Percentiles rank a stretch among this genome's conserved stretches.
Evolutionary conservation across 202 grass and related monocot species (phyloP).

Genomic region (Setaria italica): DNA sequence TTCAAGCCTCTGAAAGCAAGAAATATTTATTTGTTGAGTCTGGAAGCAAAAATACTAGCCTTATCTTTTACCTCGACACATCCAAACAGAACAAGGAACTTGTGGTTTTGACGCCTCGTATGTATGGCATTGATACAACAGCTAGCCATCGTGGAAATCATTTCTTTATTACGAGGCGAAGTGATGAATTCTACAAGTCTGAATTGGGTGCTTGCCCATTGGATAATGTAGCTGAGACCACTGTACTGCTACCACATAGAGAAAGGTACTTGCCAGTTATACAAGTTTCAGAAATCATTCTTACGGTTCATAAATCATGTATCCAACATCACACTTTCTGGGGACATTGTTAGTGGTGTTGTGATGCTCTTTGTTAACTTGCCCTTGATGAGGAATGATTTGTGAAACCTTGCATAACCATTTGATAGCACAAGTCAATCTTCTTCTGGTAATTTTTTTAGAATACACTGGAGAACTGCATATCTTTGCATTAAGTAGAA

Average conservation of each 20-base stretch:
- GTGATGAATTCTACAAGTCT: conserved; percentile 87
- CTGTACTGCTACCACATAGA: conserved; percentile 85
- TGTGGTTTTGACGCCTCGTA: conserved; percentile 65
- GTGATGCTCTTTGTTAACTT: background rate
- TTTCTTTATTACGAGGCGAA: conserved; percentile 88
- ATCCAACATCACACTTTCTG: background rate
- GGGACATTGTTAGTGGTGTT: background rate
- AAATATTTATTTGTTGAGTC: conserved; percentile 87
- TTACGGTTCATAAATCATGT: conserved; percentile 28
- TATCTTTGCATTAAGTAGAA: background rate
- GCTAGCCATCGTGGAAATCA: conserved; percentile 87
- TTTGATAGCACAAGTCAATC: background rate
- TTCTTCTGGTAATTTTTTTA: background rate
- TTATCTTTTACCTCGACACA: conserved; percentile 77
- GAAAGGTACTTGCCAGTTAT: conserved; percentile 68
- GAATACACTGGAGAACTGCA: background rate
- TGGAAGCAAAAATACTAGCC: conserved; percentile 90
- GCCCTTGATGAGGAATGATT: background rate
- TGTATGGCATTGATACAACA: conserved; percentile 82
- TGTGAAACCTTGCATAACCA: background rate
- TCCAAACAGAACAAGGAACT: conserved; percentile 73
- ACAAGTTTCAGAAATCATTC: conserved; percentile 17
- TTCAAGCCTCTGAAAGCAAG: conserved; percentile 87
- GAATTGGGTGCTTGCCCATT: conserved; percentile 82
- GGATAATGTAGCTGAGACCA: conserved; percentile 77